Conservation (phyloP, 352 stramenopile genomes). For the Phytophthora pini region DNA sequence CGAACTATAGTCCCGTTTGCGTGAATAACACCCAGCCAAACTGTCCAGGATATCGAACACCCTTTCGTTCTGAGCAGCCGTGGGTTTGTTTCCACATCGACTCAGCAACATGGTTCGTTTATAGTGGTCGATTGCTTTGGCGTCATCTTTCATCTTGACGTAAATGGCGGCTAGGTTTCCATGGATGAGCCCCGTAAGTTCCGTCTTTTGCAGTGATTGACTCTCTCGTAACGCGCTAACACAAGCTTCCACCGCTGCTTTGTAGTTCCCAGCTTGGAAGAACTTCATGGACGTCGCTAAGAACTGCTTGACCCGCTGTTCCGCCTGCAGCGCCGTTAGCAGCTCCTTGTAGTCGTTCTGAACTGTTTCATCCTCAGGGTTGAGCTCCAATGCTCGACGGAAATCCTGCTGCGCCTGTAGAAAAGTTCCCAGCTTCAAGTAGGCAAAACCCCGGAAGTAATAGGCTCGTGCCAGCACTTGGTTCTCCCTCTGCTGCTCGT, state of each 20-base stretch:
- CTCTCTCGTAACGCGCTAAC: slow-evolving; percentile 53
- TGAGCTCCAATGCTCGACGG: slow-evolving; percentile 51
- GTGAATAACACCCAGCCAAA: slow-evolving; percentile 58
- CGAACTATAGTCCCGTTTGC: slow-evolving; percentile 58
- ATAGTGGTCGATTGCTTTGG: slow-evolving; percentile 70
- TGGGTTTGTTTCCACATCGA: slow-evolving; percentile 34
- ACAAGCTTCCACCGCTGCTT: slow-evolving; percentile 56
- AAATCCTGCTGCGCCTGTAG: slow-evolving; percentile 57
- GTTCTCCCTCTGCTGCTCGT: slow-evolving; percentile 22
- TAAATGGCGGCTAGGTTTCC: slow-evolving; percentile 70
- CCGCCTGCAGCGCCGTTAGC: slow-evolving; percentile 46
- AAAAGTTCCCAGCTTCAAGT: slow-evolving; percentile 52
- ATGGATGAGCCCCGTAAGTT: slow-evolving; percentile 73
- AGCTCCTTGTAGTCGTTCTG: slow-evolving; percentile 64
- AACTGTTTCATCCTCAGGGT: slow-evolving; percentile 57
- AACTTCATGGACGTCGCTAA: slow-evolving; percentile 62
- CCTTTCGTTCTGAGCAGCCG: slow-evolving; percentile 51
- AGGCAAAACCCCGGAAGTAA: slow-evolving; percentile 74
- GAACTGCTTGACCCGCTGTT: slow-evolving; percentile 61
- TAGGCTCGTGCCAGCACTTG: slow-evolving; percentile 53
- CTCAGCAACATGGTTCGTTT: slow-evolving; percentile 55
- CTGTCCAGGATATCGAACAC: slow-evolving; percentile 69
- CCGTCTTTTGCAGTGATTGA: slow-evolving; percentile 60
- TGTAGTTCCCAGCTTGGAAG: slow-evolving; percentile 65
- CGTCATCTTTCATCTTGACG: slow-evolving; percentile 57